Conservation (phyloP, 148 eudicot genomes). For the Rhododendron williamsianum region DNA sequence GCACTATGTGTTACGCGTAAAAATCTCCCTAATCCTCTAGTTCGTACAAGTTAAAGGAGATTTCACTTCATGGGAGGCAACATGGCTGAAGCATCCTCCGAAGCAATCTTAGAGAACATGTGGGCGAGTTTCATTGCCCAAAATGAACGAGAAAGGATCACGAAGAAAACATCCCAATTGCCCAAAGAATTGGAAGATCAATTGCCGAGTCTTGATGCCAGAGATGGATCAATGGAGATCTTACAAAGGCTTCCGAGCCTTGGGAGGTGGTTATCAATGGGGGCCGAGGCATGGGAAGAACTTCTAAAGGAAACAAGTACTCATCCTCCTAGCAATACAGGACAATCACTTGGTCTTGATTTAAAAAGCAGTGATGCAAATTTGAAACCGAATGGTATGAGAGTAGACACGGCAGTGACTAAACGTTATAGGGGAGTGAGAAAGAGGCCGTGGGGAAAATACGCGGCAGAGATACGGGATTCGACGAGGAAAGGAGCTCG, state of each 20-base stretch:
- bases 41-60: background rate
- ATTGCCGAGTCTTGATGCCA: constrained; percentile 35
- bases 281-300: constrained; percentile 59
- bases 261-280: constrained; percentile 79
- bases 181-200: constrained; percentile 24
- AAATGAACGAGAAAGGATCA: constrained; percentile 11
- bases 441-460: constrained; percentile 83
- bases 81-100: constrained; percentile 35
- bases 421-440: constrained; percentile 73
- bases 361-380: background rate
- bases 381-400: background rate
- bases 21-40: background rate
- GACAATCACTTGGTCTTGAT: background rate
- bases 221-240: constrained; percentile 15
- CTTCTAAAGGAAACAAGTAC: constrained; percentile 7
- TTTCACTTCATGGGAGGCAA: background rate
- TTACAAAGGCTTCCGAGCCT: constrained; percentile 65
- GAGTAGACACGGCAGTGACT: constrained; percentile 13
- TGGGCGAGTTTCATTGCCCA: constrained; percentile 50
- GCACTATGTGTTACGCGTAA: background rate
- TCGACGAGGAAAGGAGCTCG: constrained; percentile 65
- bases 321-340: too few species aligned
- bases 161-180: background rate
- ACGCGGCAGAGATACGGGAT: constrained; percentile 82
- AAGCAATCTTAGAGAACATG: constrained; percentile 58